Conservation (phyloP, 2,329 filamentous ascomycete species). For the Colletotrichum tropicale region DNA sequence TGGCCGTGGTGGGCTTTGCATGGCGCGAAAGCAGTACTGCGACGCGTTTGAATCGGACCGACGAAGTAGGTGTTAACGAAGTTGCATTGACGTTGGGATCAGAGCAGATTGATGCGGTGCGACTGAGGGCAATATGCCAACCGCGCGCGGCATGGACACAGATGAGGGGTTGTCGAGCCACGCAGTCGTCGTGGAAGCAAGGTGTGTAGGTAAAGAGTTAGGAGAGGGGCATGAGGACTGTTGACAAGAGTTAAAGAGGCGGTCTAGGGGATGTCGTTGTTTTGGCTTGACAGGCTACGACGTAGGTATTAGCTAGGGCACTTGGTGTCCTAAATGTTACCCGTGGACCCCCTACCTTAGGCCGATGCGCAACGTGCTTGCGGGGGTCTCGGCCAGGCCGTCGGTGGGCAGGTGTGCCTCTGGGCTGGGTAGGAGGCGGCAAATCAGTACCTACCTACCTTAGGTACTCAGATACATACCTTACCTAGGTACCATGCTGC, state of each 20-base stretch:
- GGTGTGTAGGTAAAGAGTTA: not conserved
- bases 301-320: not conserved
- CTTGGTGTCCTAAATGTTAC: not conserved
- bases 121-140: not conserved
- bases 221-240: not conserved
- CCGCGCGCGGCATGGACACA: not conserved
- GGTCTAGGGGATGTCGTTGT: not conserved
- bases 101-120: not conserved
- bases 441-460: too few species aligned
- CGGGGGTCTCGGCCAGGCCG: not conserved
- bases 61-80: not conserved
- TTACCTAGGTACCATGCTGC: too few species aligned
- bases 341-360: too few species aligned
- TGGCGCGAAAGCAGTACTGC: not conserved
- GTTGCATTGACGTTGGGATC: not conserved
- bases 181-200: not conserved
- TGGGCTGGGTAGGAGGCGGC: not conserved
- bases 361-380: not conserved
- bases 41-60: not conserved
- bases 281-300: not conserved
- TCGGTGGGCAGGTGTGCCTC: not conserved
- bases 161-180: not conserved
- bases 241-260: not conserved
- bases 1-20: slow-evolving; percentile 1
- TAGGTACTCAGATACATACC: too few species aligned